Conservation (phyloP, 2,329 filamentous ascomycete genomes). For the Talaromyces marneffei region DNA sequence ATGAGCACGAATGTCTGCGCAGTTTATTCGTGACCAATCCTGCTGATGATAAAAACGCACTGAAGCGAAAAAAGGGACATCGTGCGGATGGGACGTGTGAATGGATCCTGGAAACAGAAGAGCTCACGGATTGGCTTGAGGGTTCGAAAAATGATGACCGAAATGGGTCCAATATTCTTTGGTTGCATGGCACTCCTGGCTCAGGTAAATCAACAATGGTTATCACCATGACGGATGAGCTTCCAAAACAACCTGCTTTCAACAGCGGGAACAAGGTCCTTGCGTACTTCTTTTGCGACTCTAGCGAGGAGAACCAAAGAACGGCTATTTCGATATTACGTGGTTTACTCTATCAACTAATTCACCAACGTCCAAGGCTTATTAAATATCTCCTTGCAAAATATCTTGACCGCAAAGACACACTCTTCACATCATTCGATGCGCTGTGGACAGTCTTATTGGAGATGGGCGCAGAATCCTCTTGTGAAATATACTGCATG, state of each 20-base stretch:
- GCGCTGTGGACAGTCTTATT: constrained; percentile 5
- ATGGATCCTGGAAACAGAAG: constrained; percentile 17
- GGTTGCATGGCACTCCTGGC: constrained; percentile 19
- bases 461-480: constrained; percentile 5
- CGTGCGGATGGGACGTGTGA: constrained; percentile 7
- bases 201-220: constrained; percentile 17
- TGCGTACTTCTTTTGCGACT: constrained; percentile 20
- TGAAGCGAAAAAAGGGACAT: constrained; percentile 4
- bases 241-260: neutral
- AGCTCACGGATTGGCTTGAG: constrained; percentile 16
- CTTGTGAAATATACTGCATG: constrained; percentile 16
- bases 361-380: constrained; percentile 10
- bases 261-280: neutral
- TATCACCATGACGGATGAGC: neutral
- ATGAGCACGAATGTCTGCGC: neutral
- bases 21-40: constrained; percentile 1
- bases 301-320: constrained; percentile 6
- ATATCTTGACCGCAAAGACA: constrained; percentile 5
- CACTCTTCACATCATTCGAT: neutral
- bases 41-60: neutral
- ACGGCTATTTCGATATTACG: constrained; percentile 16
- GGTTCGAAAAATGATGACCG: no score
- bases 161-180: no score
- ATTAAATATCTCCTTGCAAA: constrained; percentile 11
- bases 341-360: constrained; percentile 16